Evolutionary conservation across 2,329 filamentous ascomycete genomes (phyloP).

Genomic region (Xylariaceae sp.): DNA sequence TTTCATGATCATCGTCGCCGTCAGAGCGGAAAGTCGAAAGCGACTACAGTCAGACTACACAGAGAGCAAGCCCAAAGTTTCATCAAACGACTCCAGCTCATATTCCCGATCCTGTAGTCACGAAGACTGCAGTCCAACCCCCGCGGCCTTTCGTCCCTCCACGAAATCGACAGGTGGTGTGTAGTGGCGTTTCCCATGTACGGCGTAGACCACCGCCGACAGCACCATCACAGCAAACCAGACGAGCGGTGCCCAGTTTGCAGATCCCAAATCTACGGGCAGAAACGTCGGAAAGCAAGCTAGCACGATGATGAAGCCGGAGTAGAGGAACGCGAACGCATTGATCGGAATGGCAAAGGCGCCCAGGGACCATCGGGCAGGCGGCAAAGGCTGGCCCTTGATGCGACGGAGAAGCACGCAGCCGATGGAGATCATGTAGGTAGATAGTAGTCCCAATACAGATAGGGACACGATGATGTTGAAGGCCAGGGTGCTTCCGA

Average conservation of each 20-base stretch:
- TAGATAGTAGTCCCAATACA: slow-evolving; percentile 44
- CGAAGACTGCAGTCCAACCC: background rate
- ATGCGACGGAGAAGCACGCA: slow-evolving; percentile 17
- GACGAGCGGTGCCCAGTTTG: slow-evolving; percentile 2
- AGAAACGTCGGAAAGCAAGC: slow-evolving; percentile 1
- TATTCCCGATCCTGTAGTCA: too few species aligned
- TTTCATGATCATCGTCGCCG: too few species aligned
- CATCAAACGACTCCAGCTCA: too few species aligned
- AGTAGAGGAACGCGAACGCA: slow-evolving; percentile 1
- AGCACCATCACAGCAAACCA: slow-evolving; percentile 2
- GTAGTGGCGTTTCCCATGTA: slow-evolving; percentile 12
- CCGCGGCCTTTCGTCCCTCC: background rate
- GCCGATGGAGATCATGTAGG: slow-evolving; percentile 46
- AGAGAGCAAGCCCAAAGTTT: too few species aligned
- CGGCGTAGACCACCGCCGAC: background rate
- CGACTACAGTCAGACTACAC: too few species aligned
- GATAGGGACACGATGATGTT: slow-evolving; percentile 50
- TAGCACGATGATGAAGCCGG: slow-evolving; percentile 1
- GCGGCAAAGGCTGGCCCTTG: background rate
- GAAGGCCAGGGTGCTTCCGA: slow-evolving; percentile 47
- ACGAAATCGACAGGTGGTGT: slow-evolving; percentile 8
- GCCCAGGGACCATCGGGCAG: background rate
- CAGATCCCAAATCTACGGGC: background rate
- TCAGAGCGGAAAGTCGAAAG: too few species aligned
- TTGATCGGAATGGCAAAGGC: background rate